Evolutionary conservation across 176 grass and related monocot genomes (phyloP).

Genomic region (Ananas comosus): DNA sequence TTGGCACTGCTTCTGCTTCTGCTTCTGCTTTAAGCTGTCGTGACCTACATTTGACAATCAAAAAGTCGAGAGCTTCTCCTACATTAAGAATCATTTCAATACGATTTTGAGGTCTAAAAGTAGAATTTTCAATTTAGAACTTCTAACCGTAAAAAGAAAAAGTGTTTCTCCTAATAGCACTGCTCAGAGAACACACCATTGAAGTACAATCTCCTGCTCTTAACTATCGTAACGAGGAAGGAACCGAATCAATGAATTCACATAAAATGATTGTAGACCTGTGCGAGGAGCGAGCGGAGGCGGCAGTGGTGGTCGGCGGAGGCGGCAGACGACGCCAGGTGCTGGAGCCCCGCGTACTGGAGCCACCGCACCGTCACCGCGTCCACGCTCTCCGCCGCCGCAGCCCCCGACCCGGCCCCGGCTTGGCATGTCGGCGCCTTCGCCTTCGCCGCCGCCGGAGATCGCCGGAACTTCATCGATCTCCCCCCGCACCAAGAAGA

Average conservation of each 20-base stretch:
- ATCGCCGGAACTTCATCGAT: constrained; percentile 16
- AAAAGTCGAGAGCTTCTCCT: too few species aligned
- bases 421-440: neutral
- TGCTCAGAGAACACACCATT: neutral
- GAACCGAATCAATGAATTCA: neutral
- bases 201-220: neutral
- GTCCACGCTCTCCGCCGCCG: constrained; percentile 15
- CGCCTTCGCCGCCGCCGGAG: neutral
- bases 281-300: constrained; percentile 24
- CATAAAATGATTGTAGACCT: constrained; percentile 14
- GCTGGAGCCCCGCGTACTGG: constrained; percentile 42
- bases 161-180: too few species aligned
- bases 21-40: too few species aligned
- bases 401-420: neutral
- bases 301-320: constrained; percentile 20
- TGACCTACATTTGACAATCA: too few species aligned
- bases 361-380: constrained; percentile 44
- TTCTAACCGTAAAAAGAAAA: too few species aligned
- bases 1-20: too few species aligned
- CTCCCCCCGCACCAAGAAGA: constrained; percentile 1
- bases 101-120: too few species aligned
- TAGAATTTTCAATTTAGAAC: too few species aligned
- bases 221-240: neutral
- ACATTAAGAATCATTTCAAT: too few species aligned
- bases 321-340: constrained; percentile 30